Conservation (phyloP, 169 alveolate genomes). For the Cryptosporidium sp. region DNA sequence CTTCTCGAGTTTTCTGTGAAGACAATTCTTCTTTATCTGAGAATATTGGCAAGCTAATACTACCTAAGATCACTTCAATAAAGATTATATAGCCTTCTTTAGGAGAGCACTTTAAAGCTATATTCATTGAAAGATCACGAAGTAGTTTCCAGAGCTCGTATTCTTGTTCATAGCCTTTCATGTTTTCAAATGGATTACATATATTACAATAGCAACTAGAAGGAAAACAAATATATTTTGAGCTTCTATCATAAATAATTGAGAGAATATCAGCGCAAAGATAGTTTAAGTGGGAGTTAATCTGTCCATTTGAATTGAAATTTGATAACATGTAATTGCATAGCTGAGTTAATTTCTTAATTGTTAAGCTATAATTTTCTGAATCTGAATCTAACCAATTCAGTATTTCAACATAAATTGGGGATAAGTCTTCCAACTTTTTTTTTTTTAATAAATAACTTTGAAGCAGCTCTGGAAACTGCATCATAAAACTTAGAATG, state of each 20-base stretch:
- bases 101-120: conserved; percentile 56
- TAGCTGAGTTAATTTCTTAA: conserved; percentile 22
- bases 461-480: conserved; percentile 37
- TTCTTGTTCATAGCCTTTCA: neutral
- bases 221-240: conserved; percentile 53
- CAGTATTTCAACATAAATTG: conserved; percentile 15
- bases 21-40: conserved; percentile 17
- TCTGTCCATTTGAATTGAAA: neutral
- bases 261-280: conserved; percentile 59
- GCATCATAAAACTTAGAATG: neutral
- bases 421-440: conserved; percentile 7
- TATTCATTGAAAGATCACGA: conserved; percentile 15
- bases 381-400: conserved; percentile 32
- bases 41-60: conserved; percentile 50
- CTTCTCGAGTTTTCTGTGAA: neutral
- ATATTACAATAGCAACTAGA: conserved; percentile 4
- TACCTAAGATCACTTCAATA: conserved; percentile 47
- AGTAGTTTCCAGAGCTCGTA: conserved; percentile 21
- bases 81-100: conserved; percentile 68
- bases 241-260: conserved; percentile 50
- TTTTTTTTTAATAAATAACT: neutral
- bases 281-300: neutral
- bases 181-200: conserved; percentile 25
- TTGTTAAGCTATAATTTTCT: conserved; percentile 14
- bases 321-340: conserved; percentile 5